Base-by-base conservation (phyloP, 225 moss, liverwort and hornwort species). In the Climacium dendroides region DNA sequence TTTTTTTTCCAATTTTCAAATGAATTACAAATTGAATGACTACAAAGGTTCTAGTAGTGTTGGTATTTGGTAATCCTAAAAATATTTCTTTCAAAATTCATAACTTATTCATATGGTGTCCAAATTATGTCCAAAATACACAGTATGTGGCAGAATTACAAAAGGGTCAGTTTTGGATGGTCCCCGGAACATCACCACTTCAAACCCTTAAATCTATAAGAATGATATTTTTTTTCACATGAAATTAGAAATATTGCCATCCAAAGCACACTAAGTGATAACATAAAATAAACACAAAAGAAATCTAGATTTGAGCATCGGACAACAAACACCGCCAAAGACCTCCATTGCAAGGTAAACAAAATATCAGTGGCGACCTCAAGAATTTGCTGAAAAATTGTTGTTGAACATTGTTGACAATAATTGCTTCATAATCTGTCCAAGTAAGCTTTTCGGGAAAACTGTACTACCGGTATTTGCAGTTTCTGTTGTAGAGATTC, bases 61-160 rank as follows among this genome's bases (percentile, higher is more conserved):
- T 55, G 10, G 4, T 54, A n/a, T n/a, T 25, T 77, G 25, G 0
- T 55, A 25, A 9, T 54, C 9, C 15, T n/a, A 8, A 1, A 24
- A 1, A n/a, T 25, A 35, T 23, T 35, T 76, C 15, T 76, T 77
- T 24, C 15, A n/a, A n/a, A n/a, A 54, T 77, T 76, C 6, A 15
- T 8, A 76, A 35, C 15, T 76, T 15, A 54, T 24, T 76, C 9
- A 53, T 15, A 35, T 5, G 1, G 12, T 74, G 5, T 16, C 50
- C 22, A 34, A 19, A 74, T 54, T 3, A 3, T 76, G 24, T 76
- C 24, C 12, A 53, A 53, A n/a, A 15, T 53, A 15, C 15, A 24
- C 24, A 24, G n/a, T n/a, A n/a, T 0, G 2, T 8, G 6, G 5
- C 6, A 6, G 0, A 9, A 54, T 35, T 53, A 54, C 2, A 52